Base-by-base conservation (phyloP, 2,329 filamentous ascomycete genomes). In the Nectriaceae sp. region DNA sequence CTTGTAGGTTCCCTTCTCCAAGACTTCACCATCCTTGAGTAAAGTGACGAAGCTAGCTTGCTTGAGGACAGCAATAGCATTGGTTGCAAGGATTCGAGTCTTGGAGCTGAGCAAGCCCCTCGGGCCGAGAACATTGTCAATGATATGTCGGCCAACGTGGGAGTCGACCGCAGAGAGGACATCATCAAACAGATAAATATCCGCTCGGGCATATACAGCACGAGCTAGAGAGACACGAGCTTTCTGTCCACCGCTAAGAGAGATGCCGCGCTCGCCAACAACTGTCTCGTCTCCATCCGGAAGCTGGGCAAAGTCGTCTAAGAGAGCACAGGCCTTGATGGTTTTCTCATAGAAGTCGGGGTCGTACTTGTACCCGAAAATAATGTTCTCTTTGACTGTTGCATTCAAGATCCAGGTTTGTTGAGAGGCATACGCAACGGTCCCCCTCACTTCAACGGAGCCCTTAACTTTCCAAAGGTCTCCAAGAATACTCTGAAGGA, bases 371-470 rank as follows among this genome's bases (percentile, higher is more conserved):
- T 99, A 91, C 2, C 94, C 94, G 64, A 99, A 99, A 4, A 97
- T 79, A 59, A 99, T 96, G 65, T 99, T 99, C 65, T 99, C 94
- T 61, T 91, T 90, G 47, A 99, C 92, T 22, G 89, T 96, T 8
- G 94, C 94, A 65, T 99, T 99, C 85, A 97, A 93, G 44, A 99
- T 89, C 94, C 95, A 99, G 18, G 91, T 78, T 62, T 89, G 85
- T 68, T 99, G 95, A 15, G 91, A 89, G 49, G 96, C 94, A 67
- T 97, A 99, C 2, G 94, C 94, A 35, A 90, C 82, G 21, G 80
- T 83, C 40, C 94, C 95, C 59, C 89, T 85, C 10, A 99, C 79
- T 46, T 88, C 78, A 4, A 97, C 93, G 53, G 89, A 80, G 40
- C 94, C 94, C 52, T 89, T 84, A 42, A 87, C 78, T 68, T 97